Evolutionary conservation across 2,329 filamentous ascomycete species (phyloP), one percentile per base, ranked within the genome.

Genomic region (Botryotinia globosa): DNA sequence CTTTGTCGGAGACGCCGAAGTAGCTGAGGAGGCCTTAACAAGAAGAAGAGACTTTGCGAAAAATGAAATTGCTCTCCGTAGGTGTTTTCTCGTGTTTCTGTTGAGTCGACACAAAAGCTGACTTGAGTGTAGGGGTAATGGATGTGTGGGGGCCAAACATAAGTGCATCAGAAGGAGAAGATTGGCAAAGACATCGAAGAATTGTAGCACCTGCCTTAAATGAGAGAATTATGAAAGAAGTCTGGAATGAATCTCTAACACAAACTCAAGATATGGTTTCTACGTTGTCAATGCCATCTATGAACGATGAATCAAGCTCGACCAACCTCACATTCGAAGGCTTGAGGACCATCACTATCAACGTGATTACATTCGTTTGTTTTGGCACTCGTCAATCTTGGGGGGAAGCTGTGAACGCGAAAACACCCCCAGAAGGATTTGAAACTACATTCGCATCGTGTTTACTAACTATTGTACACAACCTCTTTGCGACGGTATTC

Each of bases 331-430:
- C 48, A 22, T 67, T 67, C 2, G 64, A 54, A 67, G 45, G 64
- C 34, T 29, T 87, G 84, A 83, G 83, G 72, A 81, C 80, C 61
- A 80, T 87, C 74, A 84, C 83, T 68, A 78, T 87, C 37, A 84
- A 86, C 76, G 83, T 87, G 56, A 87, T 87, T 75, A 85, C 84
- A 75, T 81, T 83, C 61, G 85, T 85, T 71, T 85, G 85, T 6
- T 87, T 87, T 74, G 85, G 76, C 4, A 71, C 69, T 25, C 68
- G 44, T n/a, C 68, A 74, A 58, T 71, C 72, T 9, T 75, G 70
- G 70, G 74, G 62, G 5, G 70, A 74, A 37, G 61, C 62, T 59
- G 61, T 29, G 29, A 68, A 69, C 20, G 73, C 69, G 59, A 72
- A 71, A 75, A 78, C 10, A 77, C 77, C 61, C 69, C 74, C 78